Base-by-base conservation (phyloP, 192 early-diverging fungal species). In the Dimargaris cristalligena region DNA sequence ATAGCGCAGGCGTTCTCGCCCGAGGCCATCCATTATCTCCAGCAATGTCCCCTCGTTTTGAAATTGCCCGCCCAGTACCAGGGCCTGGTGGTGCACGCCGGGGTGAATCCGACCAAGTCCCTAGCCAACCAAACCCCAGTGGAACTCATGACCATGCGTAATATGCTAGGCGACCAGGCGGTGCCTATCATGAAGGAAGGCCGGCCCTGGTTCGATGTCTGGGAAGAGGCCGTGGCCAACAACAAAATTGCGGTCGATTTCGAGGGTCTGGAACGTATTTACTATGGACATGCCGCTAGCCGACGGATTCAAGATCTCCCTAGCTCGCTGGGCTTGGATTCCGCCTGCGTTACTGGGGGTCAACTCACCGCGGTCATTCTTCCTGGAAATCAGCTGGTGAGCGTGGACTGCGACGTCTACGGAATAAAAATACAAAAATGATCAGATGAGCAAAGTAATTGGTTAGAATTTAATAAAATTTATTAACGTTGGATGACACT, bases 261-360 rank as follows among this genome's bases (percentile, higher is more conserved):
- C 33, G 71, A 65, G 56, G 50, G 23, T 20, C 54, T 67, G 31
- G 62, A 70, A 30, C 64, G 68, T 51, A 60, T 84, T 14, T 75
- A 77, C 22, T 88, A 85, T 67, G 86, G 86, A 0, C 86, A 88
- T 65, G 83, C 80, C 57, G 80, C 86, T 31, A 62, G 74, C 2
- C 63, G 81, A 30, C 70, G 67, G 9, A 62, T 88, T 28, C 73
- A 80, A 49, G 51, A 85, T 20, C 69, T 71, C 60, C 34, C 56
- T 0, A 71, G 71, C 51, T 74, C 80, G 2, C 75, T 78, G 64
- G 86, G 86, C 13, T 51, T 86, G 9, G 86, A 88, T 61, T 74
- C 78, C 8, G 80, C 81, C 10, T 88, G 86, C 59, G 83, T 84
- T 8, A 75, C 83, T 61, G 84, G 84, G 16, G 65, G 77, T 6